Evolutionary conservation across 2,329 filamentous ascomycete genomes (phyloP).

Genomic region (Diaporthe sp.): DNA sequence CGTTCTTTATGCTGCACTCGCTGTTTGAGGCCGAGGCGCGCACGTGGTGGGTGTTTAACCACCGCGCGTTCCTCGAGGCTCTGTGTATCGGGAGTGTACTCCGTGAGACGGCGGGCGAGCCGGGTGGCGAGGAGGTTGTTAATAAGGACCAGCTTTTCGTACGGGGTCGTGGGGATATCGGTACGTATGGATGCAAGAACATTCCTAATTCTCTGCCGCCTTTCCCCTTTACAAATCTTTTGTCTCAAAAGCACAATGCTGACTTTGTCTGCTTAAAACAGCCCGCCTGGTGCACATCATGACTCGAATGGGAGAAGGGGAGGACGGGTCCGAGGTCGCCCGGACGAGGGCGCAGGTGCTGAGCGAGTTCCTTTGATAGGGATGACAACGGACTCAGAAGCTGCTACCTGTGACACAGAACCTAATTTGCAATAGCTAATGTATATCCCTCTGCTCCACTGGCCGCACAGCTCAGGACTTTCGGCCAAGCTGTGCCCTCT

Average conservation of each 20-base stretch:
- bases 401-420: not conserved
- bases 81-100: conserved; percentile 75
- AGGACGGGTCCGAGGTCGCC: conserved; percentile 69
- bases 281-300: conserved; percentile 75
- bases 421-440: conserved; percentile 2
- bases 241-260: no score
- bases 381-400: no score
- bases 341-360: conserved; percentile 70
- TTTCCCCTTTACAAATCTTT: not conserved
- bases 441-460: not conserved
- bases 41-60: conserved; percentile 89
- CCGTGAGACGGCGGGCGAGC: conserved; percentile 62
- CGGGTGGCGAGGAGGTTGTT: conserved; percentile 59
- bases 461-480: not conserved
- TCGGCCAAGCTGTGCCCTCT: no score
- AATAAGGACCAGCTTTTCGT: conserved; percentile 69
- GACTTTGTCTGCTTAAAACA: no score
- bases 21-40: conserved; percentile 78
- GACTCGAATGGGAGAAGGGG: conserved; percentile 66
- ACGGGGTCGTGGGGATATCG: conserved; percentile 71
- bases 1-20: conserved; percentile 80
- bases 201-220: not conserved
- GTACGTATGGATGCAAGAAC: conserved; percentile 55
- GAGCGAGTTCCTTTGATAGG: conserved; percentile 60
- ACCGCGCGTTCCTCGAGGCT: conserved; percentile 83